Conservation (phyloP, 805 yeast species). For the Myxozyma neotropica region DNA sequence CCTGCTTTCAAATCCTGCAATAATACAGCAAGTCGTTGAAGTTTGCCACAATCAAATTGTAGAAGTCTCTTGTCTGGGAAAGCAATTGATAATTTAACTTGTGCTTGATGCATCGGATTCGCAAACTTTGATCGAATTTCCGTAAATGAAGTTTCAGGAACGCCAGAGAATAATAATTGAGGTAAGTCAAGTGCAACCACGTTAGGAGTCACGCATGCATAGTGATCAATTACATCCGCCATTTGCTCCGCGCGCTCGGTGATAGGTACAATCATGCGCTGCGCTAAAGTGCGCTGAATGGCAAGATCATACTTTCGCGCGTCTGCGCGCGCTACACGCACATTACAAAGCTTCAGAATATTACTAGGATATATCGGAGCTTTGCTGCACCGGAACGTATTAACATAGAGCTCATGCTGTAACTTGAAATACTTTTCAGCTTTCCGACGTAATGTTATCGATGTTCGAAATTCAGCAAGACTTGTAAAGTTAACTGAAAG, state of each 20-base stretch:
- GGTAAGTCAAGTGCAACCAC: conserved; percentile 75
- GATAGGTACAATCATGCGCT: conserved; percentile 32
- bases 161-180: conserved; percentile 36
- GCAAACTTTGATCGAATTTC: conserved; percentile 33
- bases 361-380: conserved; percentile 64
- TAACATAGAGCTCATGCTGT: conserved; percentile 62
- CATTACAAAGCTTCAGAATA: conserved; percentile 7
- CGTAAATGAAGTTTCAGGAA: conserved; percentile 37
- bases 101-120: conserved; percentile 75
- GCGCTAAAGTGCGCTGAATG: conserved; percentile 4
- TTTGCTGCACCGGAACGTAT: conserved; percentile 63
- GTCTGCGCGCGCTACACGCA: neutral
- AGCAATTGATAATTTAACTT: conserved; percentile 84
- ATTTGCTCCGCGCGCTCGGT: conserved; percentile 44
- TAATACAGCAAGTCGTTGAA: conserved; percentile 78
- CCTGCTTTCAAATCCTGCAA: conserved; percentile 75
- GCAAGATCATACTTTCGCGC: conserved; percentile 7
- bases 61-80: conserved; percentile 92
- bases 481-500: conserved; percentile 30
- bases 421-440: conserved; percentile 55
- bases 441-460: conserved; percentile 56
- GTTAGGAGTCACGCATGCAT: conserved; percentile 84
- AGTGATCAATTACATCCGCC: conserved; percentile 64
- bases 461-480: conserved; percentile 59
- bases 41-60: conserved; percentile 95